Percentiles rank a stretch among this genome's conserved stretches.
phyloP scores from a whole-genome alignment of 2,329 filamentous ascomycete genomes.

The Fusarium secorum region DNA sequence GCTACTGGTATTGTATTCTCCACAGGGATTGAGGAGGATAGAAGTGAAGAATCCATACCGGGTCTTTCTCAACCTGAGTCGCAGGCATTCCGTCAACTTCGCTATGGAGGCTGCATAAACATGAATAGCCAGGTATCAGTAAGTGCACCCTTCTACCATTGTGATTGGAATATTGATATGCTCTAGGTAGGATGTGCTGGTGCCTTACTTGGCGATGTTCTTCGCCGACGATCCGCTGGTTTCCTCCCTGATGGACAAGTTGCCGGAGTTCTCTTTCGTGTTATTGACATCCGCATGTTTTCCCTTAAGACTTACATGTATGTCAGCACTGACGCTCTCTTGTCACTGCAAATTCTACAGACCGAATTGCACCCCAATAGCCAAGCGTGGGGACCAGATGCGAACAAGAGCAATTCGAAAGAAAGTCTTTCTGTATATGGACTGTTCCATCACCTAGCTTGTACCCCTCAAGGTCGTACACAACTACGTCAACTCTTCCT shows the following conservation, averaged over 20 bases:
- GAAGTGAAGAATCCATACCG: slow-evolving; percentile 41
- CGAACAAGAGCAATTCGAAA: slow-evolving; percentile 66
- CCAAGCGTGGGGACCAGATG: slow-evolving; percentile 69
- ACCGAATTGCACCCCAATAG: slow-evolving; percentile 84
- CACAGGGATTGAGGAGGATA: slow-evolving; percentile 3
- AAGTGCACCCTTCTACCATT: background rate
- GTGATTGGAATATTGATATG: slow-evolving; percentile 7
- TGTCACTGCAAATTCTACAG: slow-evolving; percentile 84
- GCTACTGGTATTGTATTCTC: slow-evolving; percentile 35
- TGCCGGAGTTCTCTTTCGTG: slow-evolving; percentile 59
- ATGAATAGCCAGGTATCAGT: slow-evolving; percentile 77
- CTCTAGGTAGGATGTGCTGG: slow-evolving; percentile 80
- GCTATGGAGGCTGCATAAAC: slow-evolving; percentile 74
- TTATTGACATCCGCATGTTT: slow-evolving; percentile 77
- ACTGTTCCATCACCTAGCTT: slow-evolving; percentile 76
- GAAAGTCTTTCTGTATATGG: slow-evolving; percentile 87
- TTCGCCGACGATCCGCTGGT: slow-evolving; percentile 65
- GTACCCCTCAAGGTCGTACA: slow-evolving; percentile 79
- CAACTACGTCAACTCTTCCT: slow-evolving; percentile 83
- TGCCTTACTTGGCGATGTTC: slow-evolving; percentile 82
- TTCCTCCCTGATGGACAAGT: slow-evolving; percentile 68
- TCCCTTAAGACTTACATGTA: slow-evolving; percentile 74
- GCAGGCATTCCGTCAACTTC: slow-evolving; percentile 69
- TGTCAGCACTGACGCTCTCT: slow-evolving; percentile 79
- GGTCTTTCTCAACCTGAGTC: slow-evolving; percentile 53